Evolutionary conservation across 1,139 yeast species (phyloP).

Genomic region (Blastobotrys indianensis): DNA sequence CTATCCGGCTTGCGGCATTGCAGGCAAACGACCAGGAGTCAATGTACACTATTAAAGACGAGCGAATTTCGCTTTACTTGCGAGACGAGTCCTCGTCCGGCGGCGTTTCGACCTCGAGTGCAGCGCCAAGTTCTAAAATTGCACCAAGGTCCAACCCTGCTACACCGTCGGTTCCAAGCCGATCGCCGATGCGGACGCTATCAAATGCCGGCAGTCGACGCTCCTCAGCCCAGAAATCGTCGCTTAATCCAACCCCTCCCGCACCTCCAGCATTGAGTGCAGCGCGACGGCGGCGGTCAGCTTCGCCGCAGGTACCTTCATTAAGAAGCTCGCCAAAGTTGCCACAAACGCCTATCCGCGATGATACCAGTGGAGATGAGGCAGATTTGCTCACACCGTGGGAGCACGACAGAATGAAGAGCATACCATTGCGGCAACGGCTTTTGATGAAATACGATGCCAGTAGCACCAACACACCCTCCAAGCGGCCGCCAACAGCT

Average conservation of each 20-base stretch:
- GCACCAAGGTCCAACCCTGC: not conserved
- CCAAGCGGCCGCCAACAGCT: not conserved
- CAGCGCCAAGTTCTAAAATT: not conserved
- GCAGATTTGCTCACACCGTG: conserved; percentile 21
- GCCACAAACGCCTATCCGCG: not conserved
- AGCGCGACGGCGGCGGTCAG: not conserved
- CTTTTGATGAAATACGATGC: conserved; percentile 7
- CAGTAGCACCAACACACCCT: conserved; percentile 11
- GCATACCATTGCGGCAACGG: conserved; percentile 16
- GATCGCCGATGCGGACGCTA: no score
- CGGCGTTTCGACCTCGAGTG: not conserved
- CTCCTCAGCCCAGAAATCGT: not conserved
- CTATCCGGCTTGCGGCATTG: conserved; percentile 54
- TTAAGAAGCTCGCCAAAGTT: not conserved
- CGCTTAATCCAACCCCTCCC: not conserved
- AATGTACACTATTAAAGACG: conserved; percentile 56
- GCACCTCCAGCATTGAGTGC: not conserved
- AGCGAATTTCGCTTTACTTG: conserved; percentile 56
- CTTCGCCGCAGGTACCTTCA: not conserved
- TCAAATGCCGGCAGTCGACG: not conserved
- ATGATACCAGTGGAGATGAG: not conserved
- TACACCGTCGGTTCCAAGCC: conserved; percentile 1
- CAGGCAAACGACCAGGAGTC: conserved; percentile 58
- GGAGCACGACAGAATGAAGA: conserved; percentile 23
- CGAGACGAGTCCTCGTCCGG: conserved; percentile 43